These are phyloP conservation scores for Thymus quinquecostatus DNA, from an alignment of 257 asterid genomes.

Conservation along the genomic window DNA sequence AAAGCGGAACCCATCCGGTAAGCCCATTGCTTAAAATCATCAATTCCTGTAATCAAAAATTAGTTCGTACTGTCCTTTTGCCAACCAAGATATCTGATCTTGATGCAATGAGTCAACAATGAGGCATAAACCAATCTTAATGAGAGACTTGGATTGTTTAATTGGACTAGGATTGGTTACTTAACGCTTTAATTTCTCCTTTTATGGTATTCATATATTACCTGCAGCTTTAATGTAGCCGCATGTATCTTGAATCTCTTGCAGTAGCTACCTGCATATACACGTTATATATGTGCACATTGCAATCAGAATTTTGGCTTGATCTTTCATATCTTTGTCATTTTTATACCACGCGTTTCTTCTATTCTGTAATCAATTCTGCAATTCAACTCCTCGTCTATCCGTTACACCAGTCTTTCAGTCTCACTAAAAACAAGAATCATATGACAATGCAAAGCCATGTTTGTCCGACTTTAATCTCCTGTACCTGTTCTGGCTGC, in stretches of 20 bases:
- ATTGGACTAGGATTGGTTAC: slow-evolving; percentile 17
- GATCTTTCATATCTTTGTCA: neutral
- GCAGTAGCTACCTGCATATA: neutral
- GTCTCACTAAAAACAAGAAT: neutral
- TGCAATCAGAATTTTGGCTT: neutral
- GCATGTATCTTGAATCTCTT: slow-evolving; percentile 23
- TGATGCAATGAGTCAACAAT: neutral
- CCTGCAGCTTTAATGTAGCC: slow-evolving; percentile 18
- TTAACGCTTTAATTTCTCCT: slow-evolving; percentile 12
- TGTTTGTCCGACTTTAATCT: slow-evolving; percentile 23
- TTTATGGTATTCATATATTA: slow-evolving; percentile 5
- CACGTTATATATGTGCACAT: neutral
- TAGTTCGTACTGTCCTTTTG: slow-evolving; percentile 6
- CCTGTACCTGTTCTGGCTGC: slow-evolving; percentile 25
- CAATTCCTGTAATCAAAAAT: slow-evolving; percentile 21
- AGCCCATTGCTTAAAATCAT: slow-evolving; percentile 36
- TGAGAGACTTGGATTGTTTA: slow-evolving; percentile 7
- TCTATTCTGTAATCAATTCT: slow-evolving; percentile 1
- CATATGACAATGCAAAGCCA: slow-evolving; percentile 9
- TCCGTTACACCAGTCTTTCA: slow-evolving; percentile 14
- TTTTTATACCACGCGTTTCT: slow-evolving; percentile 2
- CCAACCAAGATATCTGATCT: slow-evolving; percentile 28
- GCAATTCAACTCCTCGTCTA: slow-evolving; percentile 5
- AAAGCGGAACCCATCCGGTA: slow-evolving; percentile 92
- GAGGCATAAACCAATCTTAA: neutral